Conservation (phyloP, 2,329 filamentous ascomycete species). For the Trichoderma sp. region DNA sequence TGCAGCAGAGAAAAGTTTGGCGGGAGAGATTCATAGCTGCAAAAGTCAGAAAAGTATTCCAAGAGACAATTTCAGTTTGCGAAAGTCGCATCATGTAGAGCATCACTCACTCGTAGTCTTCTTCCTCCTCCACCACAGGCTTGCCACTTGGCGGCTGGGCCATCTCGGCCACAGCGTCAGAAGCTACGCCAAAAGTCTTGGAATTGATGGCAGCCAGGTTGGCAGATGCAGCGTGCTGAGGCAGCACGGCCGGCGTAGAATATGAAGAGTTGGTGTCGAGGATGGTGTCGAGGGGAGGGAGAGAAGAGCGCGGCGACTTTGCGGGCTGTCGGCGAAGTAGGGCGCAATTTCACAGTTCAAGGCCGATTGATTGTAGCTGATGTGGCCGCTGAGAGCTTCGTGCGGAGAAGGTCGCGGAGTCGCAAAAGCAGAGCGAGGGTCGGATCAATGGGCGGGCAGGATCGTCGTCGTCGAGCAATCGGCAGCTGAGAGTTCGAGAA, state of each 20-base stretch:
- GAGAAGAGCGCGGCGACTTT: neutral
- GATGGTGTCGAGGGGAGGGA: neutral
- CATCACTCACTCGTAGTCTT: conserved; percentile 66
- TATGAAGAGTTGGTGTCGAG: neutral
- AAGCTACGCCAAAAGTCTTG: conserved; percentile 64
- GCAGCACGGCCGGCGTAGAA: conserved; percentile 16
- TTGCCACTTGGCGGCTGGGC: conserved; percentile 70
- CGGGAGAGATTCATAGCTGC: conserved; percentile 88
- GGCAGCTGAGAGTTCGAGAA: neutral
- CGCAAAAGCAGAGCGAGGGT: neutral
- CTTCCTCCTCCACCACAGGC: conserved; percentile 53
- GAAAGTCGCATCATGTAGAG: neutral
- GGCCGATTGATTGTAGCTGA: conserved; percentile 19
- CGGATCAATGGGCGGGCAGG: conserved; percentile 1
- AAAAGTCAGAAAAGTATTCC: neutral
- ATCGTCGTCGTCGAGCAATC: neutral
- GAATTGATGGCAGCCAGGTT: conserved; percentile 66
- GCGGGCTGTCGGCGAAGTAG: conserved; percentile 14
- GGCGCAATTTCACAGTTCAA: conserved; percentile 9
- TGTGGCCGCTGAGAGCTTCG: neutral
- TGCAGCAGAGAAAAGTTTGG: conserved; percentile 91
- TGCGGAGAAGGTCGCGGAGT: neutral
- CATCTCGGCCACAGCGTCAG: conserved; percentile 70
- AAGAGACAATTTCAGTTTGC: neutral
- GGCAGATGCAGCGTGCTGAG: conserved; percentile 43